Evolutionary conservation across 257 asterid genomes (phyloP), one percentile per base, ranked within the genome.

Genomic region (Anisodus tanguticus): DNA sequence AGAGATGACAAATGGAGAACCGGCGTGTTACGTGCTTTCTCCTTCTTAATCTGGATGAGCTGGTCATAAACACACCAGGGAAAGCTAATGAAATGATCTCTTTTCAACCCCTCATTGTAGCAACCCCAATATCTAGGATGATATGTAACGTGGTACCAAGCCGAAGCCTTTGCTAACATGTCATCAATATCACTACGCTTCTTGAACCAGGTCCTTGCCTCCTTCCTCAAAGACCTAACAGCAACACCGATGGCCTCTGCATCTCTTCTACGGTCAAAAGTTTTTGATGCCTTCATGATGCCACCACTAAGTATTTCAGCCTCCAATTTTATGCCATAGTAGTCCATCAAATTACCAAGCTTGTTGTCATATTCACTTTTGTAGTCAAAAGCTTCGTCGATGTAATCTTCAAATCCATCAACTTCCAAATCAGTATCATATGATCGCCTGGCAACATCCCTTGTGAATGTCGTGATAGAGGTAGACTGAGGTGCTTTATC

Each of bases 111-210:
- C 74, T 84, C 90, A 4, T 92, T 93, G 86, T 95, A 95, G 58
- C 47, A 26, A 58, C 95, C 98, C 94, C 95, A 95, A 60, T 59
- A 93, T 26, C 77, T 87, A 9, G 84, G 92, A 86, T 95, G 97
- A 85, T 95, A 95, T 0, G 97, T 86, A 72, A 95, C 99, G 19
- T 93, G 92, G 86, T 95, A 95, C 98, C 99, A 94, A 19, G 98
- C 98, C 2, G 97, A 93, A 1, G 98, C 99, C 88, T 91, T 93
- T 2, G 96, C 94, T 37, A 89, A 83, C n/a, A 4, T 8, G 63
- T 94, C 93, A 11, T 92, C 90, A 0, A 15, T 17, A 26, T 91
- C 96, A 19, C 88, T 83, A n/a, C 87, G 93, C 82, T 49, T 89
- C 90, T 88, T 91, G 85, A 94, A 95, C 95, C 95, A 91, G 1